These are phyloP conservation scores for Talaromyces rugulosus DNA, from an alignment of 2,329 filamentous ascomycete genomes.

Conservation along the genomic window DNA sequence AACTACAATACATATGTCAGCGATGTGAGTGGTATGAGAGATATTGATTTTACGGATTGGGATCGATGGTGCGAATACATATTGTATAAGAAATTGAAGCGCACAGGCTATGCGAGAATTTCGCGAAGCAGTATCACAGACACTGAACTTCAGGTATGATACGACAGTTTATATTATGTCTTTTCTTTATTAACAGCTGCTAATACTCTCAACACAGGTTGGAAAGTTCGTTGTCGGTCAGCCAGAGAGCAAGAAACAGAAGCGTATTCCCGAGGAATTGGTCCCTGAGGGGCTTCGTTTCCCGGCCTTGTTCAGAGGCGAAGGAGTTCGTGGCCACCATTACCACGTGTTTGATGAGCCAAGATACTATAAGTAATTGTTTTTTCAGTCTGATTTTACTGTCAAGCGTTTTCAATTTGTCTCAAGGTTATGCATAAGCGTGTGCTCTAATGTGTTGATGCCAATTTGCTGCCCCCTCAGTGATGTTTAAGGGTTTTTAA, in stretches of 20 bases:
- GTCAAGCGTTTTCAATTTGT: neutral
- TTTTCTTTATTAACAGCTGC: constrained; percentile 12
- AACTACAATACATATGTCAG: constrained; percentile 98
- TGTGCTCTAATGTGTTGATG: neutral
- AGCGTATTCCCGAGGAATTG: constrained; percentile 66
- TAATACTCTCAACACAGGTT: constrained; percentile 45
- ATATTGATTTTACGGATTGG: constrained; percentile 90
- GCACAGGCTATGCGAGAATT: constrained; percentile 85
- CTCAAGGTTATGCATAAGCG: neutral
- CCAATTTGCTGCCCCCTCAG: neutral
- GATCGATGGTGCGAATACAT: constrained; percentile 99
- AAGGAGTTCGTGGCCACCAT: constrained; percentile 80
- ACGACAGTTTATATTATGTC: neutral
- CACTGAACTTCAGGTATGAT: constrained; percentile 79
- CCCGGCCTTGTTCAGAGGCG: constrained; percentile 75
- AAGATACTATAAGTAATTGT: constrained; percentile 55
- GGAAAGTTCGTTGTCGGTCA: constrained; percentile 88
- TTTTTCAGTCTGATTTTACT: neutral
- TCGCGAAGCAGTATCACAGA: constrained; percentile 90
- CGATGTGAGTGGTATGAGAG: constrained; percentile 81
- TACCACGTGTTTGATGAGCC: constrained; percentile 97
- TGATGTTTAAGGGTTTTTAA: neutral
- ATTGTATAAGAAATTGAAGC: constrained; percentile 80
- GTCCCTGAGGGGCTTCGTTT: constrained; percentile 77
- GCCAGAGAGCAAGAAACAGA: constrained; percentile 58